Evolutionary conservation across 1,284 basidiomycete species (phyloP), one percentile per base, ranked within the genome.

Genomic region (Fomitopsis betulina): DNA sequence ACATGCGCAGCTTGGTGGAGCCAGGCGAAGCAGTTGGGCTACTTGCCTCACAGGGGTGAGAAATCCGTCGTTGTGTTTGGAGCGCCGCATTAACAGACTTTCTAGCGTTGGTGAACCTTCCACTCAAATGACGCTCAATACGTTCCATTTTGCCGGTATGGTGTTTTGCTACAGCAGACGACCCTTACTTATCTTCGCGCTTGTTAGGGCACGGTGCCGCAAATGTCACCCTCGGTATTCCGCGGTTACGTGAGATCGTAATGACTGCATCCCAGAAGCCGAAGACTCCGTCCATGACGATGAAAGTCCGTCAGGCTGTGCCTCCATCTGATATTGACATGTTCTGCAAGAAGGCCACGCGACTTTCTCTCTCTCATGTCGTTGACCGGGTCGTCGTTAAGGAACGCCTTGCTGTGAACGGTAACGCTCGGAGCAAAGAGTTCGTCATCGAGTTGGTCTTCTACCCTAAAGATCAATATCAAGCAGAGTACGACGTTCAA

Each of bases 91-190:
- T 45, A 63, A 51, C 35, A 7, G 55, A 62, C 53, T 57, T 27
- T 53, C 15, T 62, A 95, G 95, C 78, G 87, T 99, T 51, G 97
- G 97, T 60, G 97, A 99, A 74, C 97, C 97, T 4, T 99, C 97
- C 25, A 99, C 97, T 1, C 97, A 99, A 73, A 99, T 99, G 97
- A 99, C 97, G 32, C 78, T 99, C 65, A 99, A 99, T 74, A 99
- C 97, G 9, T 99, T 99, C 86, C 97, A 99, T 79, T 98, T 99
- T 72, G 95, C 95, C 63, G 94, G 92, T 86, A 72, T 67, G 83
- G 72, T 54, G 50, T 54, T 33, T 64, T 21, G 54, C 45, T 15
- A 23, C 27, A 23, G 58, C 55, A 55, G 60, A 62, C 54, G 53
- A 39, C 58, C 23, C 39, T 47, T 53, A 30, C 55, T 52, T n/a